phyloP scores from a whole-genome alignment of 768 basidiomycete species.

The Kwoniella botswanensis region DNA sequence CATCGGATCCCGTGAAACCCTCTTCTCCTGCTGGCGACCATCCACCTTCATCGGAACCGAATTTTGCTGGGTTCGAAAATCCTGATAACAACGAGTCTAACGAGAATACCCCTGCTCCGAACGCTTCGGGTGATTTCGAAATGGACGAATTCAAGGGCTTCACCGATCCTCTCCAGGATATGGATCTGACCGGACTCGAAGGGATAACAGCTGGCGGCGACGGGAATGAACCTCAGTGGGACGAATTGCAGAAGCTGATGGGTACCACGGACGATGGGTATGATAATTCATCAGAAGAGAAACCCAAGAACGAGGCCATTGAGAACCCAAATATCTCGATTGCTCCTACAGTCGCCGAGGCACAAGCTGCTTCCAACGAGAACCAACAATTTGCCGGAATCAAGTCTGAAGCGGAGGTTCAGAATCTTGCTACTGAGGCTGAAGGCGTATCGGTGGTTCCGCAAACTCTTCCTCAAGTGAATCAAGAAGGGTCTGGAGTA shows the following conservation, averaged over 20 bases:
- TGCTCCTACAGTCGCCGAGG: constrained; percentile 31
- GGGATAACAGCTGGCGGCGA: constrained; percentile 16
- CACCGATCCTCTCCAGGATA: constrained; percentile 24
- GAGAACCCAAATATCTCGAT: constrained; percentile 16
- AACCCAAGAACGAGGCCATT: background rate
- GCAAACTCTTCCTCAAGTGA: background rate
- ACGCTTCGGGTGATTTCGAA: constrained; percentile 8
- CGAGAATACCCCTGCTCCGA: constrained; percentile 16
- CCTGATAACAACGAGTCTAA: constrained; percentile 19
- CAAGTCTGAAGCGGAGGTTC: constrained; percentile 6
- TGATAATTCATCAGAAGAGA: constrained; percentile 3
- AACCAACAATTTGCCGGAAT: background rate
- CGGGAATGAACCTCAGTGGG: constrained; percentile 40
- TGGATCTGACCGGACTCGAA: constrained; percentile 24
- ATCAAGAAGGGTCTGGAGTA: constrained; percentile 21
- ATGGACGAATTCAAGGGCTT: constrained; percentile 39
- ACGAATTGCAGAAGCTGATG: constrained; percentile 44
- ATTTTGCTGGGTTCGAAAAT: constrained; percentile 23
- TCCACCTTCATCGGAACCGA: constrained; percentile 21
- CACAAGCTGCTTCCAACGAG: constrained; percentile 16
- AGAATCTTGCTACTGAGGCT: constrained; percentile 15
- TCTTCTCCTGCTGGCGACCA: constrained; percentile 15
- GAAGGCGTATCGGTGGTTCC: constrained; percentile 18
- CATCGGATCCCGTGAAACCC: constrained; percentile 16
- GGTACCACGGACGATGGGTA: constrained; percentile 27